Base-by-base conservation (phyloP, 1,139 yeast species). In the Kodamaea ohmeri region DNA sequence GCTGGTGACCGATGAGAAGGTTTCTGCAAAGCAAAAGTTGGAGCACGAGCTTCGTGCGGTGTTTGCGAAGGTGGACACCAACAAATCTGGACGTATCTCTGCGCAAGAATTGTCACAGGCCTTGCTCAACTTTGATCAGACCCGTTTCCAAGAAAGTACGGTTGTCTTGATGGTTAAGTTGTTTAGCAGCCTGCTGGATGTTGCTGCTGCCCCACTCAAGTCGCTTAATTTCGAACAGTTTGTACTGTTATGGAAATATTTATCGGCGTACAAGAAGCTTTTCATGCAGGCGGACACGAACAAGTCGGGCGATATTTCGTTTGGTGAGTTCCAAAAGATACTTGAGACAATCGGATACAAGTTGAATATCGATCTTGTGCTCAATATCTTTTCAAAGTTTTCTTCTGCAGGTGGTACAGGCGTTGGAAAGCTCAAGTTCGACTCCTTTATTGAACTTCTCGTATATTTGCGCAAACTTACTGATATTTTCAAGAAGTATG, bases 381-480 rank as follows among this genome's bases (percentile, higher is more conserved):
- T 78, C 40, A 80, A 76, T 53, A 63, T 83, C 40, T 83, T 82
- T 53, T 78, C 70, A 45, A 75, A 73, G 43, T 83, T 81, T 53
- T 73, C 83, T 26, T 33, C 39, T 36, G 20, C 30, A 8, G 66
- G 43, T 48, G 72, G 47, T 7, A 44, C 57, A 4, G 49, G 63
- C 0, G 64, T 75, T 46, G 81, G 80, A 16, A 81, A 76, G 46
- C 67, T 87, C 57, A 80, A 84, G 45, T 88, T 87, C 58, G 96
- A 88, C 59, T 74, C 80, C 56, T 87, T 87, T 60, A 89, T 87
- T 32, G 95, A 87, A 55, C 72, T 86, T 40, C 71, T 88, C 49
- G 85, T 86, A 24, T 83, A 86, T 71, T 65, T 87, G 50, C 72
- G 88, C 57, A 77, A 86, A 46, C 73, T 85, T 49, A 86, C 95